phyloP scores from a whole-genome alignment of 2,329 filamentous ascomycete genomes.

The Pseudogymnoascus destructans region DNA sequence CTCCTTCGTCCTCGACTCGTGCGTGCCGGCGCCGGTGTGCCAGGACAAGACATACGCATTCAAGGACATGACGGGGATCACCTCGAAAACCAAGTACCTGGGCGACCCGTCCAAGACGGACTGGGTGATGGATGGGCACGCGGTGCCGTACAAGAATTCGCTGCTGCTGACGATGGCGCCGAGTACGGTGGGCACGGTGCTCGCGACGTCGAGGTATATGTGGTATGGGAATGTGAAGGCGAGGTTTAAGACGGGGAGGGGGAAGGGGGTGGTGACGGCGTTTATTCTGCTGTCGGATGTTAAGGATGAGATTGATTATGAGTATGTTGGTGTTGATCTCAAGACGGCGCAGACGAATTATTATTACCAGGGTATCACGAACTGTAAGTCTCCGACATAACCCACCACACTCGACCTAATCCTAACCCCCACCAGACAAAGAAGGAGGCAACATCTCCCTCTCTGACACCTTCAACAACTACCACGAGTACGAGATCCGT shows the following conservation, averaged over 20 bases:
- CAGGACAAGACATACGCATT: constrained; percentile 61
- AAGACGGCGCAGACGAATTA: constrained; percentile 79
- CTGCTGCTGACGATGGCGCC: constrained; percentile 82
- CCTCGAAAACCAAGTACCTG: constrained; percentile 67
- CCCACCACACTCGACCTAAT: constrained; percentile 16
- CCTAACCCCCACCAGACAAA: constrained; percentile 41
- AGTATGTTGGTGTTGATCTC: constrained; percentile 77
- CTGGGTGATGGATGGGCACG: constrained; percentile 78
- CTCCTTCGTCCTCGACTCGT: constrained; percentile 73
- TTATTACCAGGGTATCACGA: constrained; percentile 86
- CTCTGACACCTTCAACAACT: constrained; percentile 60
- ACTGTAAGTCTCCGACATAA: constrained; percentile 52
- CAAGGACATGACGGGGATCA: constrained; percentile 55
- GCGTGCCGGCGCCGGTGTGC: constrained; percentile 74
- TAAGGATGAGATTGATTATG: constrained; percentile 97
- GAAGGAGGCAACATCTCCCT: constrained; percentile 60
- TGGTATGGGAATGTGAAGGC: constrained; percentile 95
- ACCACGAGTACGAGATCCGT: constrained; percentile 83
- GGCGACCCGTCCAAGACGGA: constrained; percentile 69
- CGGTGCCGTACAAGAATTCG: constrained; percentile 52
- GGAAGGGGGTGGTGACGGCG: constrained; percentile 82
- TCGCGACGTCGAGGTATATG: constrained; percentile 76
- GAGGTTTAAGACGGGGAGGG: constrained; percentile 70
- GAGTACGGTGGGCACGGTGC: constrained; percentile 71
- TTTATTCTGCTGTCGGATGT: constrained; percentile 93